Base-by-base conservation (phyloP, 2,329 filamentous ascomycete genomes). In the Paraconiothyrium brasiliense region DNA sequence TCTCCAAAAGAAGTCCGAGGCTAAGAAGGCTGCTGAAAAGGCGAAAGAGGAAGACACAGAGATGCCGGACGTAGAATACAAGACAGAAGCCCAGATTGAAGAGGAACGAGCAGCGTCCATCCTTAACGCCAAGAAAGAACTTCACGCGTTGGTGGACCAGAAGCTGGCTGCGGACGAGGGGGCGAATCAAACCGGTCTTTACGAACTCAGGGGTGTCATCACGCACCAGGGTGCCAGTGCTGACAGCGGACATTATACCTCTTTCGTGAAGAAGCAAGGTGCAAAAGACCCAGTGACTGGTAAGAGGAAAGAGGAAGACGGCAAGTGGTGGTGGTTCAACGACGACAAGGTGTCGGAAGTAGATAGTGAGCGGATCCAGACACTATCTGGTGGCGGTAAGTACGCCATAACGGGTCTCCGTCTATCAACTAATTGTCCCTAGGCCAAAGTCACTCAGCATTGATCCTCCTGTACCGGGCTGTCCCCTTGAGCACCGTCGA, bases 301-400 rank as follows among this genome's bases (percentile, higher is more conserved):
- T 68, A 92, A 93, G 83, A 84, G 88, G 72, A 88, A 87, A 57
- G 89, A 91, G 73, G 93, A 97, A 75, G 93, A 97, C 75, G 93
- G 92, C 69, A 97, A 93, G 73, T 99, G 95, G 95, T 99, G 95
- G 94, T 99, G 95, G 94, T 99, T 99, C 86, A 98, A 99, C 79
- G 95, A 99, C 73, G 94, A 99, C 76, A 96, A 93, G 83, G 95
- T 99, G 37, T 89, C 91, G 14, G 95, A 99, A 82, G 95, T 99
- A 32, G 89, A 92, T 16, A 84, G 88, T 30, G 94, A 98, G 71
- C 95, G 97, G 84, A 96, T 99, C 68, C 92, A 94, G 76, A 91
- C 90, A 3, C 85, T 99, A 55, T 87, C 93, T 54, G 96, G 95
- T 61, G 95, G 96, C 73, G 94, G 93, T 88, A 78, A 78, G 85